Percentiles rank a stretch among this genome's conserved stretches.
These are phyloP conservation scores for Euphrasia confusa DNA, from an alignment of 257 asterid species.

Conservation along the genomic window DNA sequence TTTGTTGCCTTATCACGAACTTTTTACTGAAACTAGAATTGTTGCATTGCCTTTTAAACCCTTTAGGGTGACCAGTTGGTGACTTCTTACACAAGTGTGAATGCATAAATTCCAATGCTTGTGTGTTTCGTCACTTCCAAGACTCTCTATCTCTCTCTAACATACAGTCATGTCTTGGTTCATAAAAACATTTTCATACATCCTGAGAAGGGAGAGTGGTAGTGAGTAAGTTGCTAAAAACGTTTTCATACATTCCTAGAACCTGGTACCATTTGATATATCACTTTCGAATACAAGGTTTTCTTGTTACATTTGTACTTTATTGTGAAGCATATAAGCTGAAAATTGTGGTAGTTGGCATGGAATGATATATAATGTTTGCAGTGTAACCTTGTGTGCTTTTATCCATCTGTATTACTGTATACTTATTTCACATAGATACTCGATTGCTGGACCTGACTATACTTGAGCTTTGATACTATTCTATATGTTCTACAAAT, in stretches of 20 bases:
- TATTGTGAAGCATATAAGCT: conserved; percentile 17
- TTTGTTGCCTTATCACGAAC: conserved; percentile 20
- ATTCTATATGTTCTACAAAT: conserved; percentile 13
- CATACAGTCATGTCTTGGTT: conserved; percentile 1
- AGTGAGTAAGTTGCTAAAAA: too few relatives aligned
- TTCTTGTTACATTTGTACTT: conserved; percentile 15
- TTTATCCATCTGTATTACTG: not conserved
- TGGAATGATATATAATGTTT: not conserved
- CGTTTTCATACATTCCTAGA: too few relatives aligned
- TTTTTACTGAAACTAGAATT: conserved; percentile 17
- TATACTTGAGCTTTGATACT: conserved; percentile 4
- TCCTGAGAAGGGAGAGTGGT: not conserved
- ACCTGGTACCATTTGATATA: not conserved
- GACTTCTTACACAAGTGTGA: conserved; percentile 14
- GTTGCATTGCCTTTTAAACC: conserved; percentile 19
- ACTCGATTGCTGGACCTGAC: conserved; percentile 1
- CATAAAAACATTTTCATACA: not conserved
- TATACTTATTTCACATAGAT: not conserved
- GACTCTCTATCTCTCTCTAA: not conserved
- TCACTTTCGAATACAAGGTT: not conserved
- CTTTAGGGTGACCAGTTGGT: conserved; percentile 11
- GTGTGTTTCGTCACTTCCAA: conserved; percentile 5
- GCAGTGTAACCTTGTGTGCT: not conserved
- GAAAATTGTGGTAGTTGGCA: not conserved
- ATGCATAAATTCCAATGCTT: conserved; percentile 12